These are phyloP conservation scores for Triadica sebifera DNA, from an alignment of 345 rosid species.

Conservation along the genomic window DNA sequence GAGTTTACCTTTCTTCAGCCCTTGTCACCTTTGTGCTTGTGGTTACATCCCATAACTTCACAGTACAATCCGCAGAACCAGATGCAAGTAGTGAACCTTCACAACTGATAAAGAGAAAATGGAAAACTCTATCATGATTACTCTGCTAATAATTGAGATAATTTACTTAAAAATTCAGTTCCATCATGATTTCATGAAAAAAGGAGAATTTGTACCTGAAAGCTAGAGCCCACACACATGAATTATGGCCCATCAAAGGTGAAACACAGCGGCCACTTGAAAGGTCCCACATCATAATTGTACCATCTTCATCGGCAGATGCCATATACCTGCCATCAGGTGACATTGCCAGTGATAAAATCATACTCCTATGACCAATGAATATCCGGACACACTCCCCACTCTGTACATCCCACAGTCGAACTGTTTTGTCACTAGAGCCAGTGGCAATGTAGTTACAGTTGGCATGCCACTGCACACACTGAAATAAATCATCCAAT, in stretches of 20 bases:
- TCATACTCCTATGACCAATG: conserved; percentile 79
- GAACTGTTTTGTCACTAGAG: conserved; percentile 84
- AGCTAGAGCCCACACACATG: conserved; percentile 86
- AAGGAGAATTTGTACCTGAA: conserved; percentile 53
- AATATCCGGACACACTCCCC: conserved; percentile 91
- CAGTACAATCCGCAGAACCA: conserved; percentile 94
- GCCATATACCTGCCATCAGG: conserved; percentile 98
- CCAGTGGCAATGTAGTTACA: conserved; percentile 96
- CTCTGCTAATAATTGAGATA: background rate
- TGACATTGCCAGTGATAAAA: conserved; percentile 83
- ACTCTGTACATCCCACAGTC: conserved; percentile 90
- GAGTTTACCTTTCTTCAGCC: conserved; percentile 57
- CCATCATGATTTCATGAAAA: too few species aligned
- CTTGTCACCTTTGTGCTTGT: conserved; percentile 57
- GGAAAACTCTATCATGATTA: background rate
- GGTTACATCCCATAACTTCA: conserved; percentile 88
- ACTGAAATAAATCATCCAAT: conserved; percentile 40
- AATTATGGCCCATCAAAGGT: conserved; percentile 88
- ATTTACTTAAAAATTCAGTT: background rate
- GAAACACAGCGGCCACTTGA: conserved; percentile 88
- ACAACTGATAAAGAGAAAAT: conserved; percentile 39
- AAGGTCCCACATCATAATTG: conserved; percentile 98
- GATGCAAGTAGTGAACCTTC: conserved; percentile 97
- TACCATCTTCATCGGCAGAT: conserved; percentile 95
- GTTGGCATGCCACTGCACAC: conserved; percentile 97